phyloP scores from a whole-genome alignment of 2,329 filamentous ascomycete species.

The Trichothecium sympodiale region DNA sequence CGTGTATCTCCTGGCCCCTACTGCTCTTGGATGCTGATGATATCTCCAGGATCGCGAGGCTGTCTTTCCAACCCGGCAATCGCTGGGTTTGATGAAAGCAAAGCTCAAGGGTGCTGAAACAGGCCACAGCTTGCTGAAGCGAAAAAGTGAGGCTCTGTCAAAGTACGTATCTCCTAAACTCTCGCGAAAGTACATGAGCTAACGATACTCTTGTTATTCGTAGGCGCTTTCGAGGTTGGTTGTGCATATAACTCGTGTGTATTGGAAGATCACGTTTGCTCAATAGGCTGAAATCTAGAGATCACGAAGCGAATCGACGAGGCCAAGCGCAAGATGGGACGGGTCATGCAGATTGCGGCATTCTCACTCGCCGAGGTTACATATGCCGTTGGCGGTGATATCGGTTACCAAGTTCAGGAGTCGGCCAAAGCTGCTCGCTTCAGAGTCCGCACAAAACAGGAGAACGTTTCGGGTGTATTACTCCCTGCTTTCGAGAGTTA shows the following conservation, averaged over 20 bases:
- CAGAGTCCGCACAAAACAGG: slow-evolving; percentile 86
- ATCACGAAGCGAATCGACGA: slow-evolving; percentile 97
- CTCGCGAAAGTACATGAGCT: background rate
- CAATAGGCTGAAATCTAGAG: slow-evolving; percentile 39
- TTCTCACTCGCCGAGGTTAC: slow-evolving; percentile 97
- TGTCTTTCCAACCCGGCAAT: slow-evolving; percentile 96
- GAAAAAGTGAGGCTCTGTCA: slow-evolving; percentile 95
- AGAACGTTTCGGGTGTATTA: slow-evolving; percentile 96
- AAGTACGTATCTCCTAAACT: slow-evolving; percentile 50
- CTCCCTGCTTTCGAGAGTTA: slow-evolving; percentile 90
- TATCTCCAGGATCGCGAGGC: slow-evolving; percentile 75
- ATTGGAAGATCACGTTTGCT: background rate
- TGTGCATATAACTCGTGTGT: background rate
- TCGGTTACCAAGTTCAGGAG: slow-evolving; percentile 95
- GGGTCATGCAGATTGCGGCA: slow-evolving; percentile 97
- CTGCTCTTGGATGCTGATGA: background rate
- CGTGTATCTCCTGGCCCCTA: slow-evolving; percentile 7
- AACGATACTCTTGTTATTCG: background rate
- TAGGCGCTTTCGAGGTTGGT: slow-evolving; percentile 75
- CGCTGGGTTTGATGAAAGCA: slow-evolving; percentile 90
- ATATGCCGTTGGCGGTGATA: slow-evolving; percentile 90
- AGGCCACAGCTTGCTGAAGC: slow-evolving; percentile 88
- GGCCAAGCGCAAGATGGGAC: slow-evolving; percentile 97
- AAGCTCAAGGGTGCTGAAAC: slow-evolving; percentile 92
- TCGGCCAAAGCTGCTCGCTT: slow-evolving; percentile 89